Base-by-base conservation (phyloP, 2,329 filamentous ascomycete species). In the Thielaviopsis musarum region DNA sequence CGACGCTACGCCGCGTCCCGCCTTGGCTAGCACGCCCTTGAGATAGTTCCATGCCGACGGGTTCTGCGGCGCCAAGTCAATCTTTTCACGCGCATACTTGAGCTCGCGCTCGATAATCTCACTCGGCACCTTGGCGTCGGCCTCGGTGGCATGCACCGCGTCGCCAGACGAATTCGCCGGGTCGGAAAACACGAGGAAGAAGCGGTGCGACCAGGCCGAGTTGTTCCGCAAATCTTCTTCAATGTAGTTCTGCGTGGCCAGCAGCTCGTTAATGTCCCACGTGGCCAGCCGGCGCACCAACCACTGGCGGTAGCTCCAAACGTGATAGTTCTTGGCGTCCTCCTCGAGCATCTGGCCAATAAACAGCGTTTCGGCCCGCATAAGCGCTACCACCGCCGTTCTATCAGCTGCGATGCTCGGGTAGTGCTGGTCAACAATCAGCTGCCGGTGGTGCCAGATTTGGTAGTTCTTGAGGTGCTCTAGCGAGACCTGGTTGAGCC, bases 301-400 rank as follows among this genome's bases (percentile, higher is more conserved):
- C 67, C 80, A 83, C 69, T 95, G 89, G 61, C 93, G 80, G 74
- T 97, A 98, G 59, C 85, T 89, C 93, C 93, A 98, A 54, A 97
- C 93, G 69, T 98, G 93, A 70, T 98, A 97, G 75, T 98, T 98
- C 74, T 98, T 98, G 56, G 86, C 82, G 69, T 98, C 93, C 65
- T 87, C 79, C 49, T 78, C 79, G 59, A 98, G 84, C 80, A 98
- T 97, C 54, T 77, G 72, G 61, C 77, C 79, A 62, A 96, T 79
- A 70, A 97, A 97, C 15, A 76, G 77, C 21, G 78, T 76, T 72
- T 98, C 93, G 3, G 79, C 80, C 3, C 75, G 69, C 12, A 80
- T 81, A 57, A 88, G 77, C 61, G 65, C 65, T 76, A 77, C 65
- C 75, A 83, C 62, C 74, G 79, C 70, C 74, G 77, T 70, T 73